Conservation (phyloP, 331 rosid genomes). For the Saraca asoca region DNA sequence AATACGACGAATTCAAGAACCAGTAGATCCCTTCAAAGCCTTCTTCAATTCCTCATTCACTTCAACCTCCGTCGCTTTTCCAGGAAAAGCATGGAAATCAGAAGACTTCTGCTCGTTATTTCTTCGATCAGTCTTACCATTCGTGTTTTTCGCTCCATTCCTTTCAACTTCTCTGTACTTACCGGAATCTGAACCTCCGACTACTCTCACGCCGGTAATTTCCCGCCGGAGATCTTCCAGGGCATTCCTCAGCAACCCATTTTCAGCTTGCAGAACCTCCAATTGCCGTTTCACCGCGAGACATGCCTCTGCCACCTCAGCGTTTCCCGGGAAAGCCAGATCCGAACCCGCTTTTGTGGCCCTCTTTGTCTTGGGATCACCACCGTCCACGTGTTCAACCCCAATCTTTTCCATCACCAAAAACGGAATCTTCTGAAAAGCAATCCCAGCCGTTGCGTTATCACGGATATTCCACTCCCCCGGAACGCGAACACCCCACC, state of each 20-base stretch:
- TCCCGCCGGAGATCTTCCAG: slow-evolving; percentile 81
- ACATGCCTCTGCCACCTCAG: slow-evolving; percentile 62
- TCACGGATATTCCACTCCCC: slow-evolving; percentile 43
- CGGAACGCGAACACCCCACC: slow-evolving; percentile 88
- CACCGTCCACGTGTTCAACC: slow-evolving; percentile 69
- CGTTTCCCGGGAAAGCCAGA: slow-evolving; percentile 8
- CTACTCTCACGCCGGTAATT: slow-evolving; percentile 29
- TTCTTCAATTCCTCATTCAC: slow-evolving; percentile 61
- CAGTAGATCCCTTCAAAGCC: slow-evolving; percentile 38
- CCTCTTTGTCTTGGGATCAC: slow-evolving; percentile 34
- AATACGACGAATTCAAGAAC: slow-evolving; percentile 36
- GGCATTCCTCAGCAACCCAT: slow-evolving; percentile 62
- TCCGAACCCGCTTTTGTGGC: neutral
- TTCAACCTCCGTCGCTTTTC: slow-evolving; percentile 41
- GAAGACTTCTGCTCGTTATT: slow-evolving; percentile 48
- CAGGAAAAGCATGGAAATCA: slow-evolving; percentile 40
- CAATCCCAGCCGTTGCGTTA: slow-evolving; percentile 41
- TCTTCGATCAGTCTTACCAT: slow-evolving; percentile 44
- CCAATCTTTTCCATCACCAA: slow-evolving; percentile 89
- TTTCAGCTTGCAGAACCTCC: slow-evolving; percentile 66
- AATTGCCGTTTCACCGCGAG: slow-evolving; percentile 59
- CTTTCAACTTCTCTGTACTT: slow-evolving; percentile 47
- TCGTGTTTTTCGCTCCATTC: slow-evolving; percentile 22
- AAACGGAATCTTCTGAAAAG: slow-evolving; percentile 62
- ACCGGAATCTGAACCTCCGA: slow-evolving; percentile 24